Conservation (phyloP, 1,284 basidiomycete genomes). For the Volvariella volvacea region DNA sequence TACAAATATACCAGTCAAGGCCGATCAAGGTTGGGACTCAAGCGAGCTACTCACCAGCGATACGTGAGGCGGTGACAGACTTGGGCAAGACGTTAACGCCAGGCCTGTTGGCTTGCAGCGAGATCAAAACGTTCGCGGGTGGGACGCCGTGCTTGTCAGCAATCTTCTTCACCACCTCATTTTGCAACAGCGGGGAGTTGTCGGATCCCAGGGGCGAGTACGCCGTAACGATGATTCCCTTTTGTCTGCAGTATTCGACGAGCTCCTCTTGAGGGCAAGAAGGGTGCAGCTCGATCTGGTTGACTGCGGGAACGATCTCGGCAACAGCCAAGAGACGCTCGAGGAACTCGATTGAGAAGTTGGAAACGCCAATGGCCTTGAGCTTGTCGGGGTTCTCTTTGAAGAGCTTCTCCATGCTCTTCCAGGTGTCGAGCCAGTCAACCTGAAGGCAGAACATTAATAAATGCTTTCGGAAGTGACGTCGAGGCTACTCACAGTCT, state of each 20-base stretch:
- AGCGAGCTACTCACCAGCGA: slow-evolving; percentile 44
- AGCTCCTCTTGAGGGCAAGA: slow-evolving; percentile 60
- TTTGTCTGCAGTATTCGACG: slow-evolving; percentile 50
- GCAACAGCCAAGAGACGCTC: slow-evolving; percentile 51
- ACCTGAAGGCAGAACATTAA: slow-evolving; percentile 14
- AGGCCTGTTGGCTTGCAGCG: slow-evolving; percentile 58
- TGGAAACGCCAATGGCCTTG: slow-evolving; percentile 72
- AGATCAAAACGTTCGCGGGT: slow-evolving; percentile 56
- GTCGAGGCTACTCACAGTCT: slow-evolving; percentile 17
- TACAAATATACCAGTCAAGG: too few species aligned
- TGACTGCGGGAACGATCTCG: slow-evolving; percentile 70
- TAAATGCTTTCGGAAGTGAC: neutral
- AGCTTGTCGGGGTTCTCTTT: slow-evolving; percentile 60
- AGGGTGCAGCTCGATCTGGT: slow-evolving; percentile 78
- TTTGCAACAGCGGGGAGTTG: slow-evolving; percentile 61
- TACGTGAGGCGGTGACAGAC: slow-evolving; percentile 54
- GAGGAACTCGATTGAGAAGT: slow-evolving; percentile 59
- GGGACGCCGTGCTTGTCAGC: slow-evolving; percentile 46
- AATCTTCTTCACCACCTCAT: slow-evolving; percentile 47
- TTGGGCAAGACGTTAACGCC: slow-evolving; percentile 54
- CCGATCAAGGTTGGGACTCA: too few species aligned
- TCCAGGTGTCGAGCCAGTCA: slow-evolving; percentile 77
- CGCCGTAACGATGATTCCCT: slow-evolving; percentile 64
- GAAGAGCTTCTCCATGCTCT: slow-evolving; percentile 65
- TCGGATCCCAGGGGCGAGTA: slow-evolving; percentile 79